Evolutionary conservation across 805 yeast species (phyloP).

Genomic region (Jamesozyma lodderae): DNA sequence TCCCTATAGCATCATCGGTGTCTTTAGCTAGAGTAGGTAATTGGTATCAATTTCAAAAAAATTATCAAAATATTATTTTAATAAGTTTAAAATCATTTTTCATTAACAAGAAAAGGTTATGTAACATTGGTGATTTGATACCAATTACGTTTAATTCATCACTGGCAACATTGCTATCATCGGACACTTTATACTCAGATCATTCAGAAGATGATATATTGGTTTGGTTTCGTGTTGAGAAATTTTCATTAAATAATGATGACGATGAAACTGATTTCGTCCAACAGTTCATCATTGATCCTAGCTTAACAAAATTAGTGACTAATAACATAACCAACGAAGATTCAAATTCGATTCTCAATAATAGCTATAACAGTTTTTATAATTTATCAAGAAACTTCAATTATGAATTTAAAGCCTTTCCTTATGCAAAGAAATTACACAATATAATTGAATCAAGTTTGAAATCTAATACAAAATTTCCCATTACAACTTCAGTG

Average conservation of each 20-base stretch:
- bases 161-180: constrained; percentile 9
- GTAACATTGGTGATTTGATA: constrained; percentile 56
- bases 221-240: constrained; percentile 76
- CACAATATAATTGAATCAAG: constrained; percentile 48
- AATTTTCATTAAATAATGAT: constrained; percentile 29
- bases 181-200: neutral
- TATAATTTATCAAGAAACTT: constrained; percentile 36
- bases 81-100: constrained; percentile 54
- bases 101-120: constrained; percentile 47
- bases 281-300: constrained; percentile 36
- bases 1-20: constrained; percentile 19
- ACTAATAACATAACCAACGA: constrained; percentile 51
- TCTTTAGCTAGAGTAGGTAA: constrained; percentile 22
- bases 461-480: constrained; percentile 23
- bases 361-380: constrained; percentile 39
- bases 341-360: constrained; percentile 6
- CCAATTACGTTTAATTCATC: constrained; percentile 63
- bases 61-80: constrained; percentile 33
- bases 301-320: constrained; percentile 54
- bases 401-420: constrained; percentile 28
- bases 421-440: constrained; percentile 44
- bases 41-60: constrained; percentile 23
- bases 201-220: constrained; percentile 49
- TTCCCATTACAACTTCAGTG: constrained; percentile 49
- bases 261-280: constrained; percentile 6